phyloP scores from a whole-genome alignment of 2,329 filamentous ascomycete genomes.

The Lachnellula subtilissima region DNA sequence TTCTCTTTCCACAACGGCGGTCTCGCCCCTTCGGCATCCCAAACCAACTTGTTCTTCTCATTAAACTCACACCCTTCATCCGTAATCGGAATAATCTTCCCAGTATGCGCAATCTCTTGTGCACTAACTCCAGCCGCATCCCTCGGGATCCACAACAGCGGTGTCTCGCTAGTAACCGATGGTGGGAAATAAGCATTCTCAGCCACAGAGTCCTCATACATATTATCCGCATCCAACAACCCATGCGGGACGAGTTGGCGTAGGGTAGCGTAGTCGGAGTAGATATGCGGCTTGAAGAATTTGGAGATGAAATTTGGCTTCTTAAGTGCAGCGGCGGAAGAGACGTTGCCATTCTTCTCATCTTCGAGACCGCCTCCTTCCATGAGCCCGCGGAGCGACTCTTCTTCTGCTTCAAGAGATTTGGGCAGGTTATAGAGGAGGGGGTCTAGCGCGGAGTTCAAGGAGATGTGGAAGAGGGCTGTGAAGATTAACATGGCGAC shows the following conservation, averaged over 20 bases:
- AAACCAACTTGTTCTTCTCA: constrained; percentile 63
- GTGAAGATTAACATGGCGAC: constrained; percentile 72
- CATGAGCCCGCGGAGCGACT: constrained; percentile 31
- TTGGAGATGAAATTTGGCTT: constrained; percentile 56
- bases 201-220: constrained; percentile 59
- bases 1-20: constrained; percentile 58
- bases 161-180: constrained; percentile 55
- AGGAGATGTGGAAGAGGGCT: constrained; percentile 66
- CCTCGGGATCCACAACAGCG: constrained; percentile 79
- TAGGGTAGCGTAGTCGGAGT: constrained; percentile 66
- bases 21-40: constrained; percentile 50
- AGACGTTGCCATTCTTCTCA: constrained; percentile 22
- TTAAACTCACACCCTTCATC: constrained; percentile 70
- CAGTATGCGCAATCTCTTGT: constrained; percentile 72
- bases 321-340: constrained; percentile 36
- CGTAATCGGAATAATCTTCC: constrained; percentile 69
- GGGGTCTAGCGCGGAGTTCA: constrained; percentile 70
- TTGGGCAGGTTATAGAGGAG: constrained; percentile 75
- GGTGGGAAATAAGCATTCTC: constrained; percentile 71
- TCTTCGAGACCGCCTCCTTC: constrained; percentile 16
- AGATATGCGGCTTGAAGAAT: constrained; percentile 75
- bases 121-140: constrained; percentile 69
- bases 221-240: constrained; percentile 39
- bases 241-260: constrained; percentile 63
- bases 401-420: constrained; percentile 58